Percentiles rank a stretch among this genome's conserved stretches.
Evolutionary conservation across 2,329 filamentous ascomycete species (phyloP).

Genomic region (Emmonsiellopsis sp.): DNA sequence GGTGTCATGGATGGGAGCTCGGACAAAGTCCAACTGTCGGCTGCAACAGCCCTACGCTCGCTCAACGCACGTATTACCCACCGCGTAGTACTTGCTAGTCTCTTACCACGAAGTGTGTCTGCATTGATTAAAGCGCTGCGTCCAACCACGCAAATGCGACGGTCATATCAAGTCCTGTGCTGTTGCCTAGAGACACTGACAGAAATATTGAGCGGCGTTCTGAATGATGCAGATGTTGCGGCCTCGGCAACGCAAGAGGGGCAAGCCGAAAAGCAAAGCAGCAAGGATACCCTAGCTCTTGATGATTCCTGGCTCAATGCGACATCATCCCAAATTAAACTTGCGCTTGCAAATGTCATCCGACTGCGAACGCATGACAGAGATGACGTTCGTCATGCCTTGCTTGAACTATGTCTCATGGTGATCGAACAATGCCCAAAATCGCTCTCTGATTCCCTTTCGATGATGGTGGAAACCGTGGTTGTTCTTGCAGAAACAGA

Average conservation of each 20-base stretch:
- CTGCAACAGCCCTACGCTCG: slow-evolving; percentile 53
- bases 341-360: slow-evolving; percentile 68
- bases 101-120: slow-evolving; percentile 82
- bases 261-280: slow-evolving; percentile 15
- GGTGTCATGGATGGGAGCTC: slow-evolving; percentile 56
- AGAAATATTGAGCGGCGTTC: slow-evolving; percentile 32
- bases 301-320: slow-evolving; percentile 64
- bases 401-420: slow-evolving; percentile 62
- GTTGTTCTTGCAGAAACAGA: slow-evolving; percentile 55
- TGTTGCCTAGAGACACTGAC: slow-evolving; percentile 51
- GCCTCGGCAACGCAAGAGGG: slow-evolving; percentile 5
- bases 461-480: slow-evolving; percentile 71
- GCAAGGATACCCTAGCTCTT: slow-evolving; percentile 29
- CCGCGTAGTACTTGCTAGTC: slow-evolving; percentile 66
- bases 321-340: slow-evolving; percentile 69
- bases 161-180: slow-evolving; percentile 55
- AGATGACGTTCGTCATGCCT: slow-evolving; percentile 55
- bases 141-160: slow-evolving; percentile 52
- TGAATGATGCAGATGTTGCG: slow-evolving; percentile 36
- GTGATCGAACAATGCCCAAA: slow-evolving; percentile 69
- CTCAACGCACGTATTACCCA: slow-evolving; percentile 59
- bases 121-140: slow-evolving; percentile 66
- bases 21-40: slow-evolving; percentile 60
- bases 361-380: slow-evolving; percentile 65
- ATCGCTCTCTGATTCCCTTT: slow-evolving; percentile 58